Evolutionary conservation across 306 rosid genomes (phyloP).

Genomic region (Trichosanthes truncata): DNA sequence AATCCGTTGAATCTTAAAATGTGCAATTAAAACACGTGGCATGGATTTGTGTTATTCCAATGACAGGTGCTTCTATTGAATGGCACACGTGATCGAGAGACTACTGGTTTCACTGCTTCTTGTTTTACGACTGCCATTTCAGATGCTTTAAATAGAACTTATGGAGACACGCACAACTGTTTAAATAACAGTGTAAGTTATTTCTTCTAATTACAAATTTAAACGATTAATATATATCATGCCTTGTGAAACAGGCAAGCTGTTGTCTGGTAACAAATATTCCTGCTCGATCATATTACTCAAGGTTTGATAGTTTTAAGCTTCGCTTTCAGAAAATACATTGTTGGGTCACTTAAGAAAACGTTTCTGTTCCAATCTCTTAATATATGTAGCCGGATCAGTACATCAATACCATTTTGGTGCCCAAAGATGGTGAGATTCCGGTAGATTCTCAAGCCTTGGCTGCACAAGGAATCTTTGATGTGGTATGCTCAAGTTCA

Average conservation of each 20-base stretch:
- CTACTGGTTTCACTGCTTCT: constrained; percentile 70
- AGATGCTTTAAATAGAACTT: constrained; percentile 80
- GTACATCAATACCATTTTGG: constrained; percentile 65
- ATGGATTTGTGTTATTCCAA: neutral
- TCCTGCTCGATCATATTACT: neutral
- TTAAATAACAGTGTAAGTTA: constrained; percentile 48
- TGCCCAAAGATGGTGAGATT: constrained; percentile 62
- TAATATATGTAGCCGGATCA: constrained; percentile 52
- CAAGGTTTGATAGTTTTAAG: neutral
- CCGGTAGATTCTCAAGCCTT: constrained; percentile 43
- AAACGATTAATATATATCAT: neutral
- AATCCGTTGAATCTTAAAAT: neutral
- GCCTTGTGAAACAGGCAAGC: neutral
- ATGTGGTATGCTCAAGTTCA: constrained; percentile 43
- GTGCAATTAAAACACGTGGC: neutral
- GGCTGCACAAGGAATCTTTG: constrained; percentile 66
- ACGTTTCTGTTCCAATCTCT: constrained; percentile 3
- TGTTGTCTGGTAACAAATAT: neutral
- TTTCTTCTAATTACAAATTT: constrained; percentile 1
- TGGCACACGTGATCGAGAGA: constrained; percentile 75
- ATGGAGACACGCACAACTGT: constrained; percentile 52
- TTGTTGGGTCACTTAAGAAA: neutral
- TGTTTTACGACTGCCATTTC: constrained; percentile 74
- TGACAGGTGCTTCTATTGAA: constrained; percentile 68
- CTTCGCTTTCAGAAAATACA: neutral